Percentiles rank a stretch among this genome's conserved stretches.
phyloP scores from a whole-genome alignment of 2,329 filamentous ascomycete genomes.

The Emmonsiellopsis sp. region DNA sequence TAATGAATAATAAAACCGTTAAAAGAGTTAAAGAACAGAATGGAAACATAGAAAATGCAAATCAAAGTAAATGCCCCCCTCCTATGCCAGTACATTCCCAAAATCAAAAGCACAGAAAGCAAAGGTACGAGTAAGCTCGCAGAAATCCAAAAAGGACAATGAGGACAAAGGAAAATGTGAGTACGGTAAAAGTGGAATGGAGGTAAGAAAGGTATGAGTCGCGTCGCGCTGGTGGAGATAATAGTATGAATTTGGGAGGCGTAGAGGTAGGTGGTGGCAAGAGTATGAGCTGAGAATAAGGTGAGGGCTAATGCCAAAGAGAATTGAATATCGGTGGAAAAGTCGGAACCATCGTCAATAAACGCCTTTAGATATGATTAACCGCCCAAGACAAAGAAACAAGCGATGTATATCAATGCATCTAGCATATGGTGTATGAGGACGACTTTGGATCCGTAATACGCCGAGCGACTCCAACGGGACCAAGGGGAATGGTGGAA shows the following conservation, averaged over 20 bases:
- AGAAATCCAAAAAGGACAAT: background rate
- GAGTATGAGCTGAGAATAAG: background rate
- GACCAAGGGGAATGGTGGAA: background rate
- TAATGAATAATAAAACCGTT: no score
- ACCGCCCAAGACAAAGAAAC: background rate
- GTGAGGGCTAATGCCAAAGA: no score
- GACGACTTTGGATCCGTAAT: background rate
- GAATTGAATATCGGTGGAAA: background rate
- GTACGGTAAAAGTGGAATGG: background rate
- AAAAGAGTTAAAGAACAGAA: no score
- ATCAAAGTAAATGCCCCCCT: no score
- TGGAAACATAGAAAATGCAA: no score
- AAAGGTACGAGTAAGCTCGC: no score
- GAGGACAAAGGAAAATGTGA: background rate
- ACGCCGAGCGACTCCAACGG: background rate
- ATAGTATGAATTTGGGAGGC: background rate
- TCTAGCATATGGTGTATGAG: background rate
- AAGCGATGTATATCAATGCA: background rate
- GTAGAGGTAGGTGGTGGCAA: background rate
- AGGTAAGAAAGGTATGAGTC: background rate
- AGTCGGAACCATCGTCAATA: background rate
- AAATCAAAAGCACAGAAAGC: no score
- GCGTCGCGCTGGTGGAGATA: background rate
- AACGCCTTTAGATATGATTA: background rate
- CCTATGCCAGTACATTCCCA: no score